A percentile compares a stretch with the other conserved stretches of the same genome.
Conservation (phyloP, 2,329 filamentous ascomycete genomes). For the Pyrenophora teres region DNA sequence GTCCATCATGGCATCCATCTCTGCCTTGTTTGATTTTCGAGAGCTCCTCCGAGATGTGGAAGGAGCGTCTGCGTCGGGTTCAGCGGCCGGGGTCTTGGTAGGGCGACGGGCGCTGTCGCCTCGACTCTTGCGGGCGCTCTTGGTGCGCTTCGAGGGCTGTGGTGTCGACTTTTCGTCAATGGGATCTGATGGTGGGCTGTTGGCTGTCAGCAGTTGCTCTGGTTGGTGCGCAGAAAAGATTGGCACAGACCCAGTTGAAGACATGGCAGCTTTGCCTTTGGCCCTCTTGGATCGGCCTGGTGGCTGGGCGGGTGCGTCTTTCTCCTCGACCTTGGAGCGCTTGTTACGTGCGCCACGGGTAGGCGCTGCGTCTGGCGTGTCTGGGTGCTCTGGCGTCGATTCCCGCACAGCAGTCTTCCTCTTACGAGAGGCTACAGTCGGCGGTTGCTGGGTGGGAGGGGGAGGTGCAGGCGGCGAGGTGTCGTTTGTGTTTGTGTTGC, state of each 20-base stretch:
- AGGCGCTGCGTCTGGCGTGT: constrained; percentile 27
- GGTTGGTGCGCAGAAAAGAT: constrained; percentile 1
- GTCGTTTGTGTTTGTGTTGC: constrained; percentile 52
- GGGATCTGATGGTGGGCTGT: constrained; percentile 66
- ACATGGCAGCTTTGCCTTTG: constrained; percentile 70
- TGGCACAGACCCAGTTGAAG: constrained; percentile 66
- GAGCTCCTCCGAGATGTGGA: constrained; percentile 41
- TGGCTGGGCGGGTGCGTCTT: constrained; percentile 48
- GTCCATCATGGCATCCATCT: constrained; percentile 73
- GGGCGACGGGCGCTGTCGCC: constrained; percentile 32
- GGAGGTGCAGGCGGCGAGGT: constrained; percentile 42
- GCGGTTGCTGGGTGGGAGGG: constrained; percentile 50
- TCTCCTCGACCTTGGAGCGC: constrained; percentile 69
- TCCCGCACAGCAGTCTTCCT: constrained; percentile 68
- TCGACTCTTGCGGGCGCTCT: constrained; percentile 73
- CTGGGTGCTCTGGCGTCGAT: constrained; percentile 54
- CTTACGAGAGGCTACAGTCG: constrained; percentile 65
- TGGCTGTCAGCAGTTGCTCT: constrained; percentile 27
- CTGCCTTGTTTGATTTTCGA: constrained; percentile 49
- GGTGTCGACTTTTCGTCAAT: constrained; percentile 65
- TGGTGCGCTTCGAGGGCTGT: constrained; percentile 72
- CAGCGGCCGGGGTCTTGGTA: constrained; percentile 29
- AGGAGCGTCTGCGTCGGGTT: constrained; percentile 25
- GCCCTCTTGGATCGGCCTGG: constrained; percentile 61
- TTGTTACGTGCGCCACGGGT: constrained; percentile 48